These are phyloP conservation scores for Dryas integrifolia DNA, from an alignment of 331 rosid species.

Conservation along the genomic window DNA sequence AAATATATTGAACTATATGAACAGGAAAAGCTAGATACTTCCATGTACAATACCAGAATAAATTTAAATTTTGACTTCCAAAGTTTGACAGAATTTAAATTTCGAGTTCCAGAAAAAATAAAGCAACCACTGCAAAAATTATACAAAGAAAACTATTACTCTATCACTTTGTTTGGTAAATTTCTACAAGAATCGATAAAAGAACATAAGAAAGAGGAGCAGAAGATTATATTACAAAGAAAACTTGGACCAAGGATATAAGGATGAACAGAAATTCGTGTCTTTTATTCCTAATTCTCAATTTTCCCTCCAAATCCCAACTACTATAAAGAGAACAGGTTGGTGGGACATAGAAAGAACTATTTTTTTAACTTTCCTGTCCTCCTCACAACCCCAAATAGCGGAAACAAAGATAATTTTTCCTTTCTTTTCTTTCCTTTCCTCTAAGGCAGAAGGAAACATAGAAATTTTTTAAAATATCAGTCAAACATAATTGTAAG, in stretches of 20 bases:
- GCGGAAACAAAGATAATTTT: neutral
- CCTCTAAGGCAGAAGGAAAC: neutral
- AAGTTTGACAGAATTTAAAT: neutral
- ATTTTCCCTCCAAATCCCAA: neutral
- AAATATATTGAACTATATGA: constrained; percentile 12
- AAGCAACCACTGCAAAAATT: neutral
- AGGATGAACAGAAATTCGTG: neutral
- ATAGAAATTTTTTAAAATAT: neutral
- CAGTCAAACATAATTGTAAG: neutral
- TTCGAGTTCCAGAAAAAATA: neutral
- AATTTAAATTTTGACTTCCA: neutral
- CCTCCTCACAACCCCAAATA: neutral
- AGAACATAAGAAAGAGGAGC: neutral
- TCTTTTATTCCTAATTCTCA: neutral
- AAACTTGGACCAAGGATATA: neutral
- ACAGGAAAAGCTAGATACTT: constrained; percentile 6
- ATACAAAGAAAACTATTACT: neutral
- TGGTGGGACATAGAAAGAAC: neutral
- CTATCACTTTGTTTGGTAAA: neutral
- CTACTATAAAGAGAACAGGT: neutral
- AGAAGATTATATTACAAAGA: neutral
- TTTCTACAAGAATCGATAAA: neutral
- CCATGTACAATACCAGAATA: neutral
- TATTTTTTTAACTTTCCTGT: neutral
- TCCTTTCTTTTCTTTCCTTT: neutral